Conservation (phyloP, 352 stramenopile species). For the Globisporangium apiculatum region DNA sequence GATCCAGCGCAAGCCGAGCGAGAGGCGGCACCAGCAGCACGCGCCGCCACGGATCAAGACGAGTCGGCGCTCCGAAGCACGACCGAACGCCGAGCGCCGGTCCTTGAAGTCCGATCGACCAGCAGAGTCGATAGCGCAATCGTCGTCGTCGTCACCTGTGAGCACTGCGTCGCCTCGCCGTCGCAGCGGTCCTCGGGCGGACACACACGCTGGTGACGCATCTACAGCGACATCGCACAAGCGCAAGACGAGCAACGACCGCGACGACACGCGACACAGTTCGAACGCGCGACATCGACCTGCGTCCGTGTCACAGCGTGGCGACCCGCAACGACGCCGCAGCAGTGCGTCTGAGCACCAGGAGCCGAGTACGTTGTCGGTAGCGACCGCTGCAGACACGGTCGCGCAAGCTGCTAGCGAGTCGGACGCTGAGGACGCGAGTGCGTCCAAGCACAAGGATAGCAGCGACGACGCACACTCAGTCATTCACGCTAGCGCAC, state of each 20-base stretch:
- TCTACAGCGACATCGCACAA: neutral
- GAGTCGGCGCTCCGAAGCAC: neutral
- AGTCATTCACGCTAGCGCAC: too few species aligned
- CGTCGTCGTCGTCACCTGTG: neutral
- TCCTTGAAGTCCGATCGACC: neutral
- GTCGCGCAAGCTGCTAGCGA: neutral
- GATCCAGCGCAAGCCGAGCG: constrained; percentile 28
- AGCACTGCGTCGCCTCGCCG: neutral
- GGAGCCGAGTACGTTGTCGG: too few species aligned
- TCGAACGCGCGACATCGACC: too few species aligned
- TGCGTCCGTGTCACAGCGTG: too few species aligned
- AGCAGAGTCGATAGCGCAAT: neutral
- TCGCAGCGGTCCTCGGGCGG: neutral
- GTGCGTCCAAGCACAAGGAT: too few species aligned
- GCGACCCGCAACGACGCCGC: too few species aligned
- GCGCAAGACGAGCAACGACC: neutral
- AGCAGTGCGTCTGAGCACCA: too few species aligned
- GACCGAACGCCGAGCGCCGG: neutral
- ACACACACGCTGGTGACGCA: neutral
- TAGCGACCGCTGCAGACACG: too few species aligned
- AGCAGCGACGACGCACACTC: too few species aligned
- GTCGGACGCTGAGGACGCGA: too few species aligned
- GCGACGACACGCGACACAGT: too few species aligned
- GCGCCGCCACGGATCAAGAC: constrained; percentile 2
- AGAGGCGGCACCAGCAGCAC: constrained; percentile 1